Base-by-base conservation (phyloP, 495 filamentous ascomycete genomes). In the Penicillium bialowiezense region DNA sequence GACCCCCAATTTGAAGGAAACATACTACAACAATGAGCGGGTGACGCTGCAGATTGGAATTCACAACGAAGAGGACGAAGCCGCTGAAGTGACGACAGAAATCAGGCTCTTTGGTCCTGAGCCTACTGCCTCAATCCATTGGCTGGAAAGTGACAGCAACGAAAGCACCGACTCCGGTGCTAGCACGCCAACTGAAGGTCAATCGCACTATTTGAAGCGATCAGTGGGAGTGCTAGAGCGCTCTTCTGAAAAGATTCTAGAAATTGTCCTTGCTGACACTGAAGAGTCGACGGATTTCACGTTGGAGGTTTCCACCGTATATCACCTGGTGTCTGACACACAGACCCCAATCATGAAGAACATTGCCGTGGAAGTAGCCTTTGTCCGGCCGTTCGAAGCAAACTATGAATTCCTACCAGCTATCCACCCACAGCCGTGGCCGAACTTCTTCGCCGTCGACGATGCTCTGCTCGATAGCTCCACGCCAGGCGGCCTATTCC, bases 321-420 rank as follows among this genome's bases (percentile, higher is more conserved):
- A 98, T 62, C 78, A 85, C 58, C 77, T 97, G 8, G 65, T 87
- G 3, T 87, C 87, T 9, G 91, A 97, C 65, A 76, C 83, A 5
- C 86, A 88, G 37, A 97, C 93, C 2, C 87, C 88, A 5, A 86
- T 97, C 7, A 80, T 83, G 3, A 92, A 92, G 61, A 81, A 79
- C 1, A 60, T 83, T 5, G 71, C 77, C 0, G 78, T 84, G 15
- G 81, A 84, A 12, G 59, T 99, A 12, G 78, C 83, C 13, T 76
- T 97, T 44, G 76, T 88, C 43, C 83, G 81, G 29, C 90, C 93
- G 7, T 96, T 97, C 52, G 89, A 95, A 68, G 87, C 90, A 7
- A 89, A 84, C 54, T 96, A 91, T 57, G 88, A 91, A 43, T 86
- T 96, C 55, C 72, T 81, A 2, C 90, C 93, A 12, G 80, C 83